Conservation (phyloP, 768 basidiomycete genomes). For the Mycena vitilis region DNA sequence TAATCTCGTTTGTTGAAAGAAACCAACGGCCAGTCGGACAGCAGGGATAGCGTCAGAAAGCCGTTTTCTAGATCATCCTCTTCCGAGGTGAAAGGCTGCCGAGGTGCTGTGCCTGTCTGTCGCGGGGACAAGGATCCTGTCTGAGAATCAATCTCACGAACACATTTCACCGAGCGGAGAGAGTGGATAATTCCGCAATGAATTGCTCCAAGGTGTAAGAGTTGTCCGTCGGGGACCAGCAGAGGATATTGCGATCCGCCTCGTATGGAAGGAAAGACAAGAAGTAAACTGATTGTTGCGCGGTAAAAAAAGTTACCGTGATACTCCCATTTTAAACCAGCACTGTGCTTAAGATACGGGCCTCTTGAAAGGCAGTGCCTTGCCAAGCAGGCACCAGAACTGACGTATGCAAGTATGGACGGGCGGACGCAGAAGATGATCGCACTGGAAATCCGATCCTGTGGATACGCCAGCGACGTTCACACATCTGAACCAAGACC, state of each 20-base stretch:
- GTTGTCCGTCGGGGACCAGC: constrained; percentile 5
- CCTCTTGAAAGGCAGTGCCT: not conserved
- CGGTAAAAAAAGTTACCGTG: not conserved
- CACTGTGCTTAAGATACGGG: too few species aligned
- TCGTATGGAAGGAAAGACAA: not conserved
- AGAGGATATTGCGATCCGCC: not conserved
- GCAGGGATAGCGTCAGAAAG: constrained; percentile 17
- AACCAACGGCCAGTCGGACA: constrained; percentile 9
- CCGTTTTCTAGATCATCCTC: not conserved
- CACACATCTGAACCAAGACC: not conserved
- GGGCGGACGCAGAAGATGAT: not conserved
- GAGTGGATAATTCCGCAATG: constrained; percentile 17
- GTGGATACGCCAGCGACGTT: not conserved
- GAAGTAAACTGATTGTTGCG: not conserved
- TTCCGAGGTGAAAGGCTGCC: not conserved
- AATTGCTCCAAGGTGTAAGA: not conserved
- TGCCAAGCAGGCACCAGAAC: not conserved
- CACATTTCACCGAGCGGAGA: not conserved
- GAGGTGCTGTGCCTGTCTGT: not conserved
- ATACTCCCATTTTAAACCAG: not conserved
- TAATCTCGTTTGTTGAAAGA: not conserved
- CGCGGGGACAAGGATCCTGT: constrained; percentile 13
- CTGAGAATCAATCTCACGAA: constrained; percentile 13
- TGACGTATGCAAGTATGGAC: too few species aligned
- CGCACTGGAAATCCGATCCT: not conserved